Percentiles rank a stretch among this genome's conserved stretches.
Evolutionary conservation across 192 early-diverging fungal species (phyloP).

Genomic region (Backusella sp.): DNA sequence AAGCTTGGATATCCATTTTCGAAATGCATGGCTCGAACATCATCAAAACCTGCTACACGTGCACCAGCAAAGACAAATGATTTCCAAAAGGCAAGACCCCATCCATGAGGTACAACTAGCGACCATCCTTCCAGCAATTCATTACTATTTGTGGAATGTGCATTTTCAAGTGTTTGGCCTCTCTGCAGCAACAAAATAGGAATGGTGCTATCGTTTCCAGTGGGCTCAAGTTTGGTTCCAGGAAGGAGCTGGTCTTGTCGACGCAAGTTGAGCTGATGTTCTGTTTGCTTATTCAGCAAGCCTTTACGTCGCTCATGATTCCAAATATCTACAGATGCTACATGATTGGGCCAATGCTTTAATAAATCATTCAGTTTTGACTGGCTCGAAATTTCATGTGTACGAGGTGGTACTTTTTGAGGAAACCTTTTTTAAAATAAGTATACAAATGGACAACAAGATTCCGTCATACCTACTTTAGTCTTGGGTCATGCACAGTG

Average conservation of each 20-base stretch:
- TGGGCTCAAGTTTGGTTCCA: slow-evolving; percentile 61
- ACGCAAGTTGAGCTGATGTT: slow-evolving; percentile 54
- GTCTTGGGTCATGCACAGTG: slow-evolving; percentile 80
- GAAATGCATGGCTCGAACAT: slow-evolving; percentile 68
- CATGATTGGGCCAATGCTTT: slow-evolving; percentile 56
- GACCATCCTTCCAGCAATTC: slow-evolving; percentile 70
- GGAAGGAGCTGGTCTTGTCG: slow-evolving; percentile 30
- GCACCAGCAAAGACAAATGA: slow-evolving; percentile 86
- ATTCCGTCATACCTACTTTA: slow-evolving; percentile 47
- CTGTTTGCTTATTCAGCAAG: slow-evolving; percentile 44
- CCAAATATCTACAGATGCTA: slow-evolving; percentile 59
- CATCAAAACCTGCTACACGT: slow-evolving; percentile 72
- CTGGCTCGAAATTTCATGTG: slow-evolving; percentile 27
- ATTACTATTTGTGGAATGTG: slow-evolving; percentile 27
- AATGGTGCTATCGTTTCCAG: slow-evolving; percentile 58
- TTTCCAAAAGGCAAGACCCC: slow-evolving; percentile 88
- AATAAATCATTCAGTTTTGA: slow-evolving; percentile 41
- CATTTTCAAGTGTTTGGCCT: slow-evolving; percentile 26
- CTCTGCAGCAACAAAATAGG: slow-evolving; percentile 85
- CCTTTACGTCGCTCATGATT: slow-evolving; percentile 42
- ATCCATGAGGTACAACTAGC: slow-evolving; percentile 75
- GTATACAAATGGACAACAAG: neutral
- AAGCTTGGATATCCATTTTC: slow-evolving; percentile 77
- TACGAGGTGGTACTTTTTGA: slow-evolving; percentile 44
- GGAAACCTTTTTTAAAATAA: slow-evolving; percentile 43